Base-by-base conservation (phyloP, 2,329 filamentous ascomycete species). In the Cercospora sojina region DNA sequence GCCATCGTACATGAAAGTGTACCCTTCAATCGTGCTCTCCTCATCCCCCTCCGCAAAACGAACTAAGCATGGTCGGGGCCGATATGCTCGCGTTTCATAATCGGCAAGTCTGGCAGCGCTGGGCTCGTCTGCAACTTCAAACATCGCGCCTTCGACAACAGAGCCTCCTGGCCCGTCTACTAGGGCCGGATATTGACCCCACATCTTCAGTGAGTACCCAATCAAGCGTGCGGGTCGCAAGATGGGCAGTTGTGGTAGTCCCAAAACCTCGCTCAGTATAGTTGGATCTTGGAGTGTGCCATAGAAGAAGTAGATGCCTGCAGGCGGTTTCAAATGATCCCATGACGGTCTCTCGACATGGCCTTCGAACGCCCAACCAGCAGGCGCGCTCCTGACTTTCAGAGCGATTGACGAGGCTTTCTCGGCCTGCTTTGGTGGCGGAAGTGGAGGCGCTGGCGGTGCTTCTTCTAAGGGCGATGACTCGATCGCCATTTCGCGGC, bases 161-260 rank as follows among this genome's bases (percentile, higher is more conserved):
- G 53, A 65, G 2, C 47, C 63, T 20, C 31, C 23, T 3, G 67
- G 27, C 1, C 71, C 76, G 67, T 81, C 74, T 12, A 81, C 71
- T 7, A 82, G 64, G 0, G 79, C 80, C 20, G 76, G 78, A 68
- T 81, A 82, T 66, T 78, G 80, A 12, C 65, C 68, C 80, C 80
- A 82, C 3, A 72, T 76, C 51, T 72, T 70, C 47, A 81, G 49
- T 4, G 60, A 47, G 2, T 76, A 79, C 18, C 77, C 75, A 2
- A 51, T 60, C 4, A 81, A 64, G 41, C 67, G 70, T 0, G 80
- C 80, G 0, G 71, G 70, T 5, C 72, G 49, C 47, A 27, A 76
- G 64, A 9, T 62, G 0, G 75, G 75, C 25, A 68, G 57, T 9
- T 72, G 53, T 2, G 73, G 61, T 9, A 80, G 65, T 2, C 72